Conservation (phyloP, 257 asterid genomes). For the Solanum etuberosum region DNA sequence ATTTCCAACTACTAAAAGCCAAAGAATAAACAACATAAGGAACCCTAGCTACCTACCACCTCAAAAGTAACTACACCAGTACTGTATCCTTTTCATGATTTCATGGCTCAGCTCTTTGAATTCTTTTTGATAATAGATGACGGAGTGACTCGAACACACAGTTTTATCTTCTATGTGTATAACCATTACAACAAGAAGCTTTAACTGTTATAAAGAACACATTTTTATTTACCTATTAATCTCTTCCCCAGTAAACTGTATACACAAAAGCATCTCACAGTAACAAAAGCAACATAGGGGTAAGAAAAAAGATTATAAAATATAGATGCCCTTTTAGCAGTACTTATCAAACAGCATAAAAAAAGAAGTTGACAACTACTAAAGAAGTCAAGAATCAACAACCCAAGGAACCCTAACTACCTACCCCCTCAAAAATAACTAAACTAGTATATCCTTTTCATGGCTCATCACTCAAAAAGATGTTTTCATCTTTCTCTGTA, state of each 20-base stretch:
- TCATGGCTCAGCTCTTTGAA: not conserved
- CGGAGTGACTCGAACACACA: accelerated
- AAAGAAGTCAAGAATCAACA: not conserved
- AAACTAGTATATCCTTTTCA: not conserved
- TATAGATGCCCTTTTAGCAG: not conserved
- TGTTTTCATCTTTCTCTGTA: not conserved
- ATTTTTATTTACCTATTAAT: not conserved
- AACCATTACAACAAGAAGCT: not conserved
- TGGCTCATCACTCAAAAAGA: not conserved
- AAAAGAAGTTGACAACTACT: not conserved
- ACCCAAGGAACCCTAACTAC: not conserved
- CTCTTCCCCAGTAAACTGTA: not conserved
- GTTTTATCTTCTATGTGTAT: not conserved
- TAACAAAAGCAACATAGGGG: not conserved
- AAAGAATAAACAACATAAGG: not conserved
- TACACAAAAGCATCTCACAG: not conserved
- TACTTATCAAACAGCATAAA: not conserved
- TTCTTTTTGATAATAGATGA: not conserved
- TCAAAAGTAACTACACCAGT: not conserved
- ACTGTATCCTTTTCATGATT: not conserved
- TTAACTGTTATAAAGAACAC: not conserved
- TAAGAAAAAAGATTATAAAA: not conserved
- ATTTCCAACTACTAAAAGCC: not conserved
- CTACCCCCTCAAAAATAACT: not conserved
- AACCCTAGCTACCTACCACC: not conserved